Evolutionary conservation across 176 grass and related monocot species (phyloP).

Genomic region (Otatea glauca): DNA sequence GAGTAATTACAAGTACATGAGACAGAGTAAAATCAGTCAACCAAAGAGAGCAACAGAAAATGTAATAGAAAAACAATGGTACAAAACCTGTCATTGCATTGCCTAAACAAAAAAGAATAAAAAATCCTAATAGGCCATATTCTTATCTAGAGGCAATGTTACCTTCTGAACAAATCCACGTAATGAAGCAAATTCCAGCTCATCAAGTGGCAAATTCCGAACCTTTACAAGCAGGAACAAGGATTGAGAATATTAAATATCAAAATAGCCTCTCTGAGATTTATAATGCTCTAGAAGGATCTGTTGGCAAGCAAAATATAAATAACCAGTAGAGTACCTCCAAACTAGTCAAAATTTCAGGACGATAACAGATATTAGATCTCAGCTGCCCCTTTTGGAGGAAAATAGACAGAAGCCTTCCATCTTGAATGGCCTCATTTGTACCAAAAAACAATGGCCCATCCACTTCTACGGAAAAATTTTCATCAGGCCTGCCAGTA

Average conservation of each 20-base stretch:
- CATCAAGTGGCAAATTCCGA: slow-evolving; percentile 96
- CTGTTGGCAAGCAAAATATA: slow-evolving; percentile 42
- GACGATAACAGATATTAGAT: slow-evolving; percentile 89
- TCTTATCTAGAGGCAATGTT: slow-evolving; percentile 36
- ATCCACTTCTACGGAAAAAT: slow-evolving; percentile 79
- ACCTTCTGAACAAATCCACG: slow-evolving; percentile 97
- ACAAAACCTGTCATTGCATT: slow-evolving; percentile 30
- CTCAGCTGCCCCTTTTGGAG: slow-evolving; percentile 97
- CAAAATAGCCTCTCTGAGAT: slow-evolving; percentile 26
- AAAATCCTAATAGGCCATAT: background rate
- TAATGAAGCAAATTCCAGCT: slow-evolving; percentile 94
- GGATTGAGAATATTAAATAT: slow-evolving; percentile 39
- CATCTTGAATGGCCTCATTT: slow-evolving; percentile 63
- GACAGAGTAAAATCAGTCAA: slow-evolving; percentile 24
- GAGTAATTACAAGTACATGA: slow-evolving; percentile 32
- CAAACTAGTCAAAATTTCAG: slow-evolving; percentile 78
- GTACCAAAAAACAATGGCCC: slow-evolving; percentile 72
- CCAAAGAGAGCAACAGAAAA: slow-evolving; percentile 12
- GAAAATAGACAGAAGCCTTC: slow-evolving; percentile 72
- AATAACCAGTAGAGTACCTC: slow-evolving; percentile 68
- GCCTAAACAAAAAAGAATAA: background rate
- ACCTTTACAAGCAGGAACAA: slow-evolving; percentile 65
- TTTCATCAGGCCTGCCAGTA: slow-evolving; percentile 94
- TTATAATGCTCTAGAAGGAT: slow-evolving; percentile 34
- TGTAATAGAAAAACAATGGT: slow-evolving; percentile 11